Evolutionary conservation across 2,329 filamentous ascomycete genomes (phyloP).

Genomic region (Fusarium scirpi): DNA sequence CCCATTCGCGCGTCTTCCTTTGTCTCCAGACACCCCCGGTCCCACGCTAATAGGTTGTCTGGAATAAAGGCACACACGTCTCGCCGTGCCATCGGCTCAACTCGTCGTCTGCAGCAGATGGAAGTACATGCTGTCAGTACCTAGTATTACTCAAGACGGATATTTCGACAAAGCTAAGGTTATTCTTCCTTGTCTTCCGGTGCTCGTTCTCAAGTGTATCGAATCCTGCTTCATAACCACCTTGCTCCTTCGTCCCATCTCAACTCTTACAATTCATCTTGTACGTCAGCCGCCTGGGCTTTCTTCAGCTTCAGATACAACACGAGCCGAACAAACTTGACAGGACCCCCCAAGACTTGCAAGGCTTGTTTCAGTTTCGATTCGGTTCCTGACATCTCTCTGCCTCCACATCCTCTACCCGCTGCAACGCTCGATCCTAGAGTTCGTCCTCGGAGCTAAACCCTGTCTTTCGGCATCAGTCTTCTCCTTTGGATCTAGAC

Average conservation of each 20-base stretch:
- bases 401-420: conserved; percentile 31
- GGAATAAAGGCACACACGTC: conserved; percentile 74
- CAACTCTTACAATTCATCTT: conserved; percentile 18
- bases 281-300: conserved; percentile 6
- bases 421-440: conserved; percentile 31
- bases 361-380: conserved; percentile 29
- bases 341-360: conserved; percentile 24
- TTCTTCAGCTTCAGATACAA: conserved; percentile 17
- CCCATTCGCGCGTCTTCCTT: conserved; percentile 53
- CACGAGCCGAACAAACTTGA: conserved; percentile 27
- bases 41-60: conserved; percentile 65
- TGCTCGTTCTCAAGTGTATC: conserved; percentile 9
- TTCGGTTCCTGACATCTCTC: conserved; percentile 24
- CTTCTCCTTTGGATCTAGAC: conserved; percentile 41
- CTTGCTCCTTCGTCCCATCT: conserved; percentile 15
- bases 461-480: conserved; percentile 31
- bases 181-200: conserved; percentile 19
- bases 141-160: conserved; percentile 57
- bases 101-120: conserved; percentile 60
- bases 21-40: conserved; percentile 60
- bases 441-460: conserved; percentile 36
- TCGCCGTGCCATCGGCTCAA: conserved; percentile 59
- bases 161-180: conserved; percentile 41
- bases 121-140: conserved; percentile 39
- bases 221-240: conserved; percentile 34